Evolutionary conservation across 1,284 basidiomycete species (phyloP), one percentile per base, ranked within the genome.

Genomic region (Trametes polyzona): DNA sequence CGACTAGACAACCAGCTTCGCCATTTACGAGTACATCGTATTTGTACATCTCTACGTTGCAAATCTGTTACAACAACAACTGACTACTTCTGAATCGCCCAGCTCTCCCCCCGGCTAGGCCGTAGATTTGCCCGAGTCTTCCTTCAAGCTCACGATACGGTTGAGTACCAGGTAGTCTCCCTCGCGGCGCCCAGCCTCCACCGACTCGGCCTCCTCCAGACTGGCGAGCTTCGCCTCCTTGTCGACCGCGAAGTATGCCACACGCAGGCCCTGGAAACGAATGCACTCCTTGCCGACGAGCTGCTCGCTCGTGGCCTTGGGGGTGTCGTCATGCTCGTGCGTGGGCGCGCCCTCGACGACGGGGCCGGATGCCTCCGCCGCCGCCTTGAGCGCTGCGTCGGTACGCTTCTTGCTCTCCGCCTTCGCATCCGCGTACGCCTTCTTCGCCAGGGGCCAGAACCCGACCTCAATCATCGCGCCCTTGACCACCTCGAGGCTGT

Each of bases 241-340:
- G 73, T 99, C 97, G 30, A 98, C 79, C 10, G 93, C 85, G 71
- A 99, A 99, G 78, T 98, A 99, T 2, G 92, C 97, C 44, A 97
- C 88, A 17, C 97, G 87, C 74, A 99, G 83, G 17, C 93, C 97
- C 76, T 99, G 97, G 86, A 99, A 99, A 43, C 97, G 83, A 48
- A 99, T 86, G 71, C 90, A 92, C 74, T 99, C 97, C 71, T 92
- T 90, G 19, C 97, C 96, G 35, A 96, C 83, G 39, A 97, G 80
- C 73, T 94, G 91, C 55, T 89, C 90, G 37, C 85, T 87, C 5
- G 85, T 92, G 23, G 86, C 87, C 52, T 84, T 83, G 7, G 89
- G 89, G 19, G 81, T 84, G 54, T 78, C 81, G 29, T 81, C 79
- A 41, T 74, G 76, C n/a, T 74, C 67, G 10, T 70, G 70, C 6